Evolutionary conservation across 371 early-diverging fungal species (phyloP).

Genomic region (Smittium culicis): DNA sequence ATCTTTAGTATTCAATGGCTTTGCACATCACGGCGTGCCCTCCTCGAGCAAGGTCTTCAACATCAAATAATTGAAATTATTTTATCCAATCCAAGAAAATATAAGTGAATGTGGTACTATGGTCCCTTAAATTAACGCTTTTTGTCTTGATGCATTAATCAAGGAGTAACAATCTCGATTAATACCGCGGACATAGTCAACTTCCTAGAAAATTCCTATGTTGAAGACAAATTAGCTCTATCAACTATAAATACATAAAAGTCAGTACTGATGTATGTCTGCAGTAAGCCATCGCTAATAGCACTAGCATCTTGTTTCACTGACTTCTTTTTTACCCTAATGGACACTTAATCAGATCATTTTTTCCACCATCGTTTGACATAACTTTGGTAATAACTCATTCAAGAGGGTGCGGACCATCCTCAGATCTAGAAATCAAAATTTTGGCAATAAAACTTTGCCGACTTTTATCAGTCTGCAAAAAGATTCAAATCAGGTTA

Average conservation of each 20-base stretch:
- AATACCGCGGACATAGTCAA: background rate
- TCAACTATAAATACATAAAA: background rate
- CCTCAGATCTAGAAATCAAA: background rate
- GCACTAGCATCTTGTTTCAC: background rate
- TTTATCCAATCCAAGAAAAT: background rate
- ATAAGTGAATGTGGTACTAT: background rate
- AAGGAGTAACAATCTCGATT: background rate
- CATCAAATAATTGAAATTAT: background rate
- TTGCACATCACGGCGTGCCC: background rate
- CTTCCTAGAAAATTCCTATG: background rate
- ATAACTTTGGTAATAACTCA: background rate
- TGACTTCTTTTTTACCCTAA: background rate
- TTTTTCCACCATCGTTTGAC: background rate
- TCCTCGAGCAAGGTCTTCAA: background rate
- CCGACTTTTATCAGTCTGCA: background rate
- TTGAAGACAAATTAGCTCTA: background rate
- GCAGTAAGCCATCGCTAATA: background rate
- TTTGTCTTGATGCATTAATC: background rate
- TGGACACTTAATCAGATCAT: background rate
- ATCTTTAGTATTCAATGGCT: background rate
- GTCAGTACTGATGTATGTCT: background rate
- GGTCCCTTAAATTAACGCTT: background rate
- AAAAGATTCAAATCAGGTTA: too few relatives aligned
- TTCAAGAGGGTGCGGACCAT: background rate
- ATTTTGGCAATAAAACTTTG: background rate